Percentiles rank a stretch among this genome's conserved stretches.
These are phyloP conservation scores for Aspergillus sclerotioniger DNA, from an alignment of 495 filamentous ascomycete species.

Conservation along the genomic window DNA sequence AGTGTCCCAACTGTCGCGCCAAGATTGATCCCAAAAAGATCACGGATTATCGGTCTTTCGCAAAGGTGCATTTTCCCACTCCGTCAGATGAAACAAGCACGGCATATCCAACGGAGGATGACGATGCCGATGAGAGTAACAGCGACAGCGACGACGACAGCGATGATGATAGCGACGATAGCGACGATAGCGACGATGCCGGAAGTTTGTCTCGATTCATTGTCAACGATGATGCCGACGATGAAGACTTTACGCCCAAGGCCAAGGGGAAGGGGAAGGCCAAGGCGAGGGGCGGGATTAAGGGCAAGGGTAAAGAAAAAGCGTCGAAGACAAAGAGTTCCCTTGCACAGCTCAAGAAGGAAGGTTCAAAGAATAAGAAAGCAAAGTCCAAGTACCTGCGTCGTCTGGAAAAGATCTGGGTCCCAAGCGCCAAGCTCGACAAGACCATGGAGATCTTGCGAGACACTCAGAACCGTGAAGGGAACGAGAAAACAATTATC, in stretches of 20 bases:
- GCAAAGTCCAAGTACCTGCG: constrained; percentile 67
- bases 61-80: constrained; percentile 66
- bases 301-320: constrained; percentile 43
- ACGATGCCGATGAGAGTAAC: constrained; percentile 44
- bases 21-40: constrained; percentile 62
- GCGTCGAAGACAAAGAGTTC: constrained; percentile 41
- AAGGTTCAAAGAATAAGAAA: constrained; percentile 56
- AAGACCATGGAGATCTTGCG: constrained; percentile 70
- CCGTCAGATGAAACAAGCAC: constrained; percentile 22
- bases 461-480: constrained; percentile 42
- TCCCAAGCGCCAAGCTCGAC: constrained; percentile 75
- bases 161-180: constrained; percentile 37
- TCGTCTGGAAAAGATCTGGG: constrained; percentile 62
- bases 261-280: constrained; percentile 16
- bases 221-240: constrained; percentile 36
- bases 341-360: constrained; percentile 64
- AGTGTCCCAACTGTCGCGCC: constrained; percentile 76
- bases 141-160: constrained; percentile 30
- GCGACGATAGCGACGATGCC: constrained; percentile 39
- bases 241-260: constrained; percentile 21
- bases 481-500: constrained; percentile 78
- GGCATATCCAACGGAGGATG: constrained; percentile 29
- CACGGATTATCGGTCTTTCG: constrained; percentile 73
- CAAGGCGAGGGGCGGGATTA: too few species aligned
- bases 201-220: constrained; percentile 59